Conservation (phyloP, 164 flowering plant species). For the Aristolochia fimbriata region DNA sequence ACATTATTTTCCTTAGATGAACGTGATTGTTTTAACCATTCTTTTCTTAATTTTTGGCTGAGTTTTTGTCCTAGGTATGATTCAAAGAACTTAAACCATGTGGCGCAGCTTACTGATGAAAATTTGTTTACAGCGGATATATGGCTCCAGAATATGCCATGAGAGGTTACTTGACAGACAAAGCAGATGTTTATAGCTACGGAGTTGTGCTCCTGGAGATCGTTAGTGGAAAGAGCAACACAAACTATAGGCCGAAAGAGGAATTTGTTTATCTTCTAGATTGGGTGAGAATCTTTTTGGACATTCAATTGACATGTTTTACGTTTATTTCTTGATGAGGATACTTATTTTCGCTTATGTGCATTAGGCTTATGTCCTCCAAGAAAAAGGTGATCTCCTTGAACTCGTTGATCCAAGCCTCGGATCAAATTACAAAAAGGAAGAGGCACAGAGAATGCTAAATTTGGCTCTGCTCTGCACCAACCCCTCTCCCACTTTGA, state of each 20-base stretch:
- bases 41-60: no score
- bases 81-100: no score
- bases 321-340: background rate
- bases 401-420: slow-evolving; percentile 13
- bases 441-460: slow-evolving; percentile 15
- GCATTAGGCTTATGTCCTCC: slow-evolving; percentile 16
- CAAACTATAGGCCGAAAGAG: slow-evolving; percentile 22
- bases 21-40: no score
- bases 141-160: slow-evolving; percentile 42
- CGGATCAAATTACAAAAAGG: slow-evolving; percentile 10
- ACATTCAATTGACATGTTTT: background rate
- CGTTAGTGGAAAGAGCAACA: slow-evolving; percentile 34
- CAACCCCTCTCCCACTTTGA: slow-evolving; percentile 16
- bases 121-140: slow-evolving; percentile 24
- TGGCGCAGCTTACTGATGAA: no score
- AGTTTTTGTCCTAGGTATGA: no score
- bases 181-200: slow-evolving; percentile 39
- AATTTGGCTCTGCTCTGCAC: slow-evolving; percentile 20
- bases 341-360: background rate
- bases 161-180: slow-evolving; percentile 36
- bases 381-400: slow-evolving; percentile 12
- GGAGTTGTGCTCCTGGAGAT: slow-evolving; percentile 35
- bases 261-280: slow-evolving; percentile 34
- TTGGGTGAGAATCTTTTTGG: slow-evolving; percentile 19
- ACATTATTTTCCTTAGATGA: no score